These are phyloP conservation scores for Gelatoporia subvermispora DNA, from an alignment of 768 basidiomycete genomes.

Conservation along the genomic window DNA sequence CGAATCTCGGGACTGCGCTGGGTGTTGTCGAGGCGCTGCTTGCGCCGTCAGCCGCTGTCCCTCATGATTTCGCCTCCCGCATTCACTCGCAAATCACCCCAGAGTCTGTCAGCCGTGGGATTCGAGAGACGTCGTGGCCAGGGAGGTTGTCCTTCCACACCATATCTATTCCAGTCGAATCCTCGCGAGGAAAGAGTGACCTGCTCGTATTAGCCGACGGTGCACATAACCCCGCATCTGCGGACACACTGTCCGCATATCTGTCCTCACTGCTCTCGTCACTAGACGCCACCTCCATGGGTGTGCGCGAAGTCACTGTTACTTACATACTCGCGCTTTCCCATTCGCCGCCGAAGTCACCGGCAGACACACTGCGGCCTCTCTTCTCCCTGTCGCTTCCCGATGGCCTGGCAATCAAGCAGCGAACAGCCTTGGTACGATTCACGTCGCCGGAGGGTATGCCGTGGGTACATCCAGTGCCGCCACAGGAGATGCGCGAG, in stretches of 20 bases:
- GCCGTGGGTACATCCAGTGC: conserved; percentile 84
- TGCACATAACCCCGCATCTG: conserved; percentile 86
- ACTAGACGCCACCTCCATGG: conserved; percentile 9
- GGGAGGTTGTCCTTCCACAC: conserved; percentile 77
- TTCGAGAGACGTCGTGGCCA: conserved; percentile 63
- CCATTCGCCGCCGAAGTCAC: conserved; percentile 80
- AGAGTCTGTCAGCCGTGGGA: conserved; percentile 49
- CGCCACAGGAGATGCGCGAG: conserved; percentile 43
- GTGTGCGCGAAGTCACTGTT: conserved; percentile 33
- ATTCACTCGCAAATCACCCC: conserved; percentile 38
- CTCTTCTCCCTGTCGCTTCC: conserved; percentile 43
- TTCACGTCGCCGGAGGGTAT: conserved; percentile 84
- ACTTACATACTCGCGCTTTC: conserved; percentile 83
- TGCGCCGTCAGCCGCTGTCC: conserved; percentile 35
- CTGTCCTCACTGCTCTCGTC: conserved; percentile 38
- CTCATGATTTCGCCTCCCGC: conserved; percentile 14
- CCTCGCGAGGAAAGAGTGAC: background rate
- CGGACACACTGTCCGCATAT: conserved; percentile 62
- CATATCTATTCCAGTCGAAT: conserved; percentile 21
- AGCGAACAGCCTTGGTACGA: conserved; percentile 39
- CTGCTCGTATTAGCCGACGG: conserved; percentile 76
- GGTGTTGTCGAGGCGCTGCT: conserved; percentile 68
- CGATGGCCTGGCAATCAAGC: conserved; percentile 31
- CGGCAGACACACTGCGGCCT: conserved; percentile 63
- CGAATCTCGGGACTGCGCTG: conserved; percentile 77